phyloP scores from a whole-genome alignment of 2,329 filamentous ascomycete species.

The Paraphoma sp. region DNA sequence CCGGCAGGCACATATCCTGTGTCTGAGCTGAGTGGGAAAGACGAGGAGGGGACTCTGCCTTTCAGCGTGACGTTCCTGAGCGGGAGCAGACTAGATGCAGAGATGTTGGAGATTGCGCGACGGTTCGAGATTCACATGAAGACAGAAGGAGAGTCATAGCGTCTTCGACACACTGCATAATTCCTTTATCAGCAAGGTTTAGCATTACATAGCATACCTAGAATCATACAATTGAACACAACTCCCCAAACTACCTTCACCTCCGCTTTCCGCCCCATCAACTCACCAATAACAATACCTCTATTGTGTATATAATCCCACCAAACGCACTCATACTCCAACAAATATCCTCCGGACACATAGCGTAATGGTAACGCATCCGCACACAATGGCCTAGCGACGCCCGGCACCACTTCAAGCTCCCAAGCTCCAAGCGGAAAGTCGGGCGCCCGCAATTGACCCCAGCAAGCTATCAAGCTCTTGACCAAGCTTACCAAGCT shows the following conservation, averaged over 20 bases:
- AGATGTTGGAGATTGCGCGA: conserved; percentile 49
- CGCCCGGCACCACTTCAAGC: neutral
- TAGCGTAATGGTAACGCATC: conserved; percentile 5
- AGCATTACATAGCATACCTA: neutral
- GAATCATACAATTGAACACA: neutral
- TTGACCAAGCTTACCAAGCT: neutral
- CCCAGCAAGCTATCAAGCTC: neutral
- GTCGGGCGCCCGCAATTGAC: neutral
- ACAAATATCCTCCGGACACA: neutral
- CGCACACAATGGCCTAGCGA: neutral
- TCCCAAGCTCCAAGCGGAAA: neutral
- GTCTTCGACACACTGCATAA: too few relatives aligned
- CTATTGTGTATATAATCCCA: neutral
- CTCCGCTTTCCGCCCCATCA: neutral
- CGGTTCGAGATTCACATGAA: conserved; percentile 25
- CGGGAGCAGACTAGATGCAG: conserved; percentile 48
- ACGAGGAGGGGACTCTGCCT: conserved; percentile 38
- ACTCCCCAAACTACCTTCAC: too few relatives aligned
- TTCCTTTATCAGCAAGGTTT: neutral
- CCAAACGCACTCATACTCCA: neutral
- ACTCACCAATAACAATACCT: neutral
- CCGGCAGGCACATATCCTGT: conserved; percentile 54
- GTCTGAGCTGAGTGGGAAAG: conserved; percentile 32
- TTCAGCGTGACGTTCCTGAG: conserved; percentile 52
- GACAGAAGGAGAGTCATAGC: neutral